phyloP scores from a whole-genome alignment of 2,329 filamentous ascomycete genomes.

The Spiromastix sp. region DNA sequence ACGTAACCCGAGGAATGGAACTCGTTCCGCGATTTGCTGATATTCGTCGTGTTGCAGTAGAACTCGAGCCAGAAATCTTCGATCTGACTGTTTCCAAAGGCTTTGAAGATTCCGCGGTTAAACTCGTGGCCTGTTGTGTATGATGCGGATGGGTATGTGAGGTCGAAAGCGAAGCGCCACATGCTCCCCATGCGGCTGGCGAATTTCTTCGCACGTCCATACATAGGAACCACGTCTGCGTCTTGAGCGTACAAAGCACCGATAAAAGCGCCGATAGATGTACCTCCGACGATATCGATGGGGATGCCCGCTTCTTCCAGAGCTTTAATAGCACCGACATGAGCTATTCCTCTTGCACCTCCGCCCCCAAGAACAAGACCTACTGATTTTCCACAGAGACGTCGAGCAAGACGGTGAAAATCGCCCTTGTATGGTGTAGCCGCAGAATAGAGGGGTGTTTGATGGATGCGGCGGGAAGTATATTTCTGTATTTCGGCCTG shows the following conservation, averaged over 20 bases:
- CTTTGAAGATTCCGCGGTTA: slow-evolving; percentile 97
- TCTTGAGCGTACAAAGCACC: slow-evolving; percentile 92
- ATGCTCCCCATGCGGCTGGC: slow-evolving; percentile 97
- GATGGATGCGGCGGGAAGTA: slow-evolving; percentile 82
- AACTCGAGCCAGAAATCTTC: slow-evolving; percentile 99
- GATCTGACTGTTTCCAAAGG: slow-evolving; percentile 91
- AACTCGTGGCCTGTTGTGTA: slow-evolving; percentile 99
- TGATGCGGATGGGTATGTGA: slow-evolving; percentile 91
- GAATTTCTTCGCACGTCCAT: slow-evolving; percentile 94
- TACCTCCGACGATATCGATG: slow-evolving; percentile 89
- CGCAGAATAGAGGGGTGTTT: slow-evolving; percentile 78
- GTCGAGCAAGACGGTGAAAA: slow-evolving; percentile 82
- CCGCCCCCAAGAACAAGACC: slow-evolving; percentile 90
- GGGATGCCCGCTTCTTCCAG: slow-evolving; percentile 94
- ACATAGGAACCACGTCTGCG: slow-evolving; percentile 93
- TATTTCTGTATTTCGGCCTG: slow-evolving; percentile 98
- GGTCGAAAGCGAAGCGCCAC: slow-evolving; percentile 93
- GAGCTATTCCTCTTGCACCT: slow-evolving; percentile 81
- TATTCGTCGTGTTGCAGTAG: slow-evolving; percentile 99
- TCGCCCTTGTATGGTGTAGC: slow-evolving; percentile 93
- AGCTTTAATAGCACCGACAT: slow-evolving; percentile 87
- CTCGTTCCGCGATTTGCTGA: slow-evolving; percentile 83
- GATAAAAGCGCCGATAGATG: slow-evolving; percentile 92
- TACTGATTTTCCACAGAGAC: slow-evolving; percentile 87
- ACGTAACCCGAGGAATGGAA: slow-evolving; percentile 95